Evolutionary conservation across 306 rosid genomes (phyloP).

Genomic region (Fragaria ananassa): DNA sequence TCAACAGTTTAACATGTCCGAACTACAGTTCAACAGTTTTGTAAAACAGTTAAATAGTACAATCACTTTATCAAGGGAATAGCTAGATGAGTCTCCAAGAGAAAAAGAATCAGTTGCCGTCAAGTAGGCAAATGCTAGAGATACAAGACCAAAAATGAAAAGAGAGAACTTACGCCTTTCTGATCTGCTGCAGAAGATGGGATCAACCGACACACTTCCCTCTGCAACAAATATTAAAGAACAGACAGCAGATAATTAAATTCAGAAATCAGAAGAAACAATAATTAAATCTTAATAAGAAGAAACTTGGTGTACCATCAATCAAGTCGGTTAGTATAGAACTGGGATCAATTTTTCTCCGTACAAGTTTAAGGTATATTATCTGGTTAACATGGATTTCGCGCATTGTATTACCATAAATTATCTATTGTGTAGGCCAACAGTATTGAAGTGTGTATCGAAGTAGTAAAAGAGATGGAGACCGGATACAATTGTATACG

Average conservation of each 20-base stretch:
- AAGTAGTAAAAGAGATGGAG: not conserved
- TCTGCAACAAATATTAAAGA: conserved; percentile 49
- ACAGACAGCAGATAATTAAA: conserved; percentile 8
- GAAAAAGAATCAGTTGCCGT: not conserved
- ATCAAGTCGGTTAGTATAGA: not conserved
- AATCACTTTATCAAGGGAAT: conserved; percentile 5
- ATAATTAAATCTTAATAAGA: not conserved
- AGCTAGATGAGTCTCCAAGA: not conserved
- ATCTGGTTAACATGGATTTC: not conserved
- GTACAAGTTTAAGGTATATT: not conserved
- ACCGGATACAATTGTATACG: not conserved
- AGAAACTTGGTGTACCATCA: not conserved
- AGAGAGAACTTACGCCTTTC: conserved; percentile 62
- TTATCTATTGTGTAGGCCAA: not conserved
- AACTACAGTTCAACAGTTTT: not conserved
- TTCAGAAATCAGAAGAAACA: conserved; percentile 7
- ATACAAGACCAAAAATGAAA: conserved; percentile 18
- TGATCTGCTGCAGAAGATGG: conserved; percentile 68
- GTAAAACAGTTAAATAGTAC: not conserved
- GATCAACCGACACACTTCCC: conserved; percentile 82
- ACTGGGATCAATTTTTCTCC: not conserved
- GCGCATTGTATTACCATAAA: not conserved
- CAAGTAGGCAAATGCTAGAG: not conserved
- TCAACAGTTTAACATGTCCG: not conserved
- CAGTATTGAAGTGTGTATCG: no score